These are phyloP conservation scores for Xylaria polymorpha DNA, from an alignment of 2,329 filamentous ascomycete genomes.

Conservation along the genomic window DNA sequence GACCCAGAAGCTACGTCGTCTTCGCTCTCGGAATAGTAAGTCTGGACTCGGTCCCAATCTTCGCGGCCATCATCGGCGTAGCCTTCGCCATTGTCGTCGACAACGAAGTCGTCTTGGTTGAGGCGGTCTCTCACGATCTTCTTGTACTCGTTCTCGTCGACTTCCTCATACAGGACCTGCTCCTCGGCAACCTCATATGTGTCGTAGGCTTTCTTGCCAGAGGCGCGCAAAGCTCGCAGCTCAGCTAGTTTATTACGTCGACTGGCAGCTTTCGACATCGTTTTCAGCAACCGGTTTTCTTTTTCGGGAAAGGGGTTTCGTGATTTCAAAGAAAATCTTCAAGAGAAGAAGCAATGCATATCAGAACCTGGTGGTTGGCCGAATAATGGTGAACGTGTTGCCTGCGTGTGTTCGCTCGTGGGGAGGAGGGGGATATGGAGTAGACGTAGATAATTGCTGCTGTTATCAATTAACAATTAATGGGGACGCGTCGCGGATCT, in stretches of 20 bases:
- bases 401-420: not conserved
- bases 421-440: not conserved
- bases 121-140: constrained; percentile 90
- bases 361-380: constrained; percentile 4
- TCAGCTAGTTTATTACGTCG: constrained; percentile 74
- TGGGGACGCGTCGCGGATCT: constrained; percentile 46
- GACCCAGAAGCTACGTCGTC: constrained; percentile 65
- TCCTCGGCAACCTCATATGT: constrained; percentile 88
- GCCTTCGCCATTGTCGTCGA: constrained; percentile 96
- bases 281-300: constrained; percentile 25
- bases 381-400: constrained; percentile 13
- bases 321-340: constrained; percentile 7
- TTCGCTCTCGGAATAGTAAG: constrained; percentile 79
- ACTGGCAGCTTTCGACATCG: constrained; percentile 57
- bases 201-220: constrained; percentile 91
- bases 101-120: constrained; percentile 96
- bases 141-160: constrained; percentile 97
- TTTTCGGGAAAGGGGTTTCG: not conserved
- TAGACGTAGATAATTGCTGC: not conserved
- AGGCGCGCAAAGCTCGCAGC: constrained; percentile 83
- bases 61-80: constrained; percentile 97
- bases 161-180: constrained; percentile 89
- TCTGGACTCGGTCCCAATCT: constrained; percentile 83
- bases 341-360: constrained; percentile 10
- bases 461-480: constrained; percentile 29